Evolutionary conservation across 2,329 filamentous ascomycete genomes (phyloP).

Genomic region (Diaporthe sp.): DNA sequence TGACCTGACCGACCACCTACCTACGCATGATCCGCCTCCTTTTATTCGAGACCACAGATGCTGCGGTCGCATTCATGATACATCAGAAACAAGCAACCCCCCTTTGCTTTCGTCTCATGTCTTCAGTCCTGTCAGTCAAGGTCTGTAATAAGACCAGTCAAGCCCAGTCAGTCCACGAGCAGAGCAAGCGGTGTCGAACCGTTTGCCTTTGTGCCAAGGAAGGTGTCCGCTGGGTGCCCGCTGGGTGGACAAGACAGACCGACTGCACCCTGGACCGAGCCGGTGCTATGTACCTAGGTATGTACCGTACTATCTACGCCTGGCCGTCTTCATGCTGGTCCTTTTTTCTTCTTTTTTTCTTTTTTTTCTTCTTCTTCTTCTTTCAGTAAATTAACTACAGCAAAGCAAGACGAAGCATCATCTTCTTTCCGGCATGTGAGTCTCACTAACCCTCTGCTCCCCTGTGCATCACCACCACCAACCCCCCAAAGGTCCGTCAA

Average conservation of each 20-base stretch:
- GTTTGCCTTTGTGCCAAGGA: constrained; percentile 9
- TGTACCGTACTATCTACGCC: not conserved
- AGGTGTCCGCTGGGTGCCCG: not conserved
- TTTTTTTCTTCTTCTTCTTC: not conserved
- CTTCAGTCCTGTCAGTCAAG: not conserved
- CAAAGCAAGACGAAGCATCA: not conserved
- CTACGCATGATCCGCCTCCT: constrained; percentile 4
- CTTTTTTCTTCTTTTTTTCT: not conserved
- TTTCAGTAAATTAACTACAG: not conserved
- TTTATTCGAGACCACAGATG: not conserved
- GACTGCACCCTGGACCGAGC: not conserved
- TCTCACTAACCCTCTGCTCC: not conserved
- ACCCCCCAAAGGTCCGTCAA: not conserved
- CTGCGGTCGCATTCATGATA: constrained; percentile 20
- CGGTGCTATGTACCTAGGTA: not conserved
- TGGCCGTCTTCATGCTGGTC: not conserved
- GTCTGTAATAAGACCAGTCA: not conserved
- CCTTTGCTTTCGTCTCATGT: constrained; percentile 7
- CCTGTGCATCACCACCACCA: not conserved
- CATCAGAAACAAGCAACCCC: not conserved
- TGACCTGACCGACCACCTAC: not conserved
- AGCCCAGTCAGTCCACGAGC: not conserved
- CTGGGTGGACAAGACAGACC: not conserved
- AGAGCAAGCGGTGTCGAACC: constrained; percentile 10
- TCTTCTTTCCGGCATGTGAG: constrained; percentile 20